Evolutionary conservation across 495 filamentous ascomycete species (phyloP).

Genomic region (Penicillium soppii): DNA sequence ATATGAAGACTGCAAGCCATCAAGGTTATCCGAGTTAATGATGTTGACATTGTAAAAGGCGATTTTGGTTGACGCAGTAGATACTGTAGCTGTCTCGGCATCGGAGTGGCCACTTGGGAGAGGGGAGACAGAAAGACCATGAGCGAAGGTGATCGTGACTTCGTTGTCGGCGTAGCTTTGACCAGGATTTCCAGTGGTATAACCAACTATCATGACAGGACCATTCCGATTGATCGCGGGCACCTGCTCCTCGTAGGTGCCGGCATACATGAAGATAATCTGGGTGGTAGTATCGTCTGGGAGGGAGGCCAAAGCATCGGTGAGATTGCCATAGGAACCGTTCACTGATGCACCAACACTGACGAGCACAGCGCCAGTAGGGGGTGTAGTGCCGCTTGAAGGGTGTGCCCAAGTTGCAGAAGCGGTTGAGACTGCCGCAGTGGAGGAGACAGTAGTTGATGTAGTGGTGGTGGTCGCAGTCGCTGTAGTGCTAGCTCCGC

Average conservation of each 20-base stretch:
- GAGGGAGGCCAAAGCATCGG: slow-evolving; percentile 7
- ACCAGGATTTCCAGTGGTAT: slow-evolving; percentile 12
- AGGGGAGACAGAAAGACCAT: slow-evolving; percentile 13
- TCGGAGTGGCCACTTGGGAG: slow-evolving; percentile 14
- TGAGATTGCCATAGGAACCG: slow-evolving; percentile 8
- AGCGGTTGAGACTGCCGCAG: not conserved
- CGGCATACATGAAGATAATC: slow-evolving; percentile 9
- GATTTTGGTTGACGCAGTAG: slow-evolving; percentile 11
- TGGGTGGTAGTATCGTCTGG: slow-evolving; percentile 4
- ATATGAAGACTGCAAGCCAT: slow-evolving; percentile 8
- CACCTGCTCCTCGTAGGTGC: slow-evolving; percentile 8
- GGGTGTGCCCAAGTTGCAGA: slow-evolving; percentile 6
- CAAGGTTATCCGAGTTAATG: slow-evolving; percentile 14
- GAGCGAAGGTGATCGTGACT: slow-evolving; percentile 15
- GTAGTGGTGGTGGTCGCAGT: not conserved
- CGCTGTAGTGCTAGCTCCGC: not conserved
- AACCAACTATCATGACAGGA: slow-evolving; percentile 7
- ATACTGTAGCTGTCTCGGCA: slow-evolving; percentile 14
- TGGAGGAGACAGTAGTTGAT: not conserved
- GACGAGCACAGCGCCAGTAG: slow-evolving; percentile 5
- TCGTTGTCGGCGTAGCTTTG: slow-evolving; percentile 15
- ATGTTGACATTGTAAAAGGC: slow-evolving; percentile 15
- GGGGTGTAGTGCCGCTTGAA: slow-evolving; percentile 5
- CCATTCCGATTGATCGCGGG: slow-evolving; percentile 5
- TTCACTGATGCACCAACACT: not conserved